A percentile compares a stretch with the other conserved stretches of the same genome.
These are phyloP conservation scores for Wilcoxina mikolae DNA, from an alignment of 495 filamentous ascomycete genomes.

Conservation along the genomic window DNA sequence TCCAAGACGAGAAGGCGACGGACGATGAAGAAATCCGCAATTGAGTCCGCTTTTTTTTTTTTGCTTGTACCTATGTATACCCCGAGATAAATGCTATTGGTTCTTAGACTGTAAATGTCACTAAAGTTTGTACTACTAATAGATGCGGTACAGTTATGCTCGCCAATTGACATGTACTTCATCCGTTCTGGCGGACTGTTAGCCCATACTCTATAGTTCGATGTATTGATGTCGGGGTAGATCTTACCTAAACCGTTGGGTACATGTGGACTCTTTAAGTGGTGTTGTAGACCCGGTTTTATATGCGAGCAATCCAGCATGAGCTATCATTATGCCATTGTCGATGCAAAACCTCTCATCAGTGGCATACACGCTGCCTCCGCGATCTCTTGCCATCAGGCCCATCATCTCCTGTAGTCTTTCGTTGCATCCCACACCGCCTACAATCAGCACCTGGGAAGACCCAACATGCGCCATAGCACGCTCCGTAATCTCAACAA, in stretches of 20 bases:
- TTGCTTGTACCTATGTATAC: too few species aligned
- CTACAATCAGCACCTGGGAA: constrained; percentile 81
- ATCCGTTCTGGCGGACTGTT: constrained; percentile 46
- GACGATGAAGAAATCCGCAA: not conserved
- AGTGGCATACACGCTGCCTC: constrained; percentile 82
- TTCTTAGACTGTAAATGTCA: too few species aligned
- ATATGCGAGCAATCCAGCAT: constrained; percentile 79
- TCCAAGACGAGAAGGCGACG: not conserved
- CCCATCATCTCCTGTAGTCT: constrained; percentile 97
- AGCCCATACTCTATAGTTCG: not conserved
- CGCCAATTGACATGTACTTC: constrained; percentile 88
- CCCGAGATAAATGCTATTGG: too few species aligned
- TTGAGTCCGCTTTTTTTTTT: too few species aligned
- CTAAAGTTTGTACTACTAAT: too few species aligned
- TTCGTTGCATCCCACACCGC: constrained; percentile 97
- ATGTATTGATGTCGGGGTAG: not conserved
- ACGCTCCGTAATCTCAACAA: constrained; percentile 95
- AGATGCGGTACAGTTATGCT: constrained; percentile 36
- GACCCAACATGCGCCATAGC: constrained; percentile 96
- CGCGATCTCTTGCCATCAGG: constrained; percentile 77
- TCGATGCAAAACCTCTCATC: constrained; percentile 90
- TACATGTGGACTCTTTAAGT: constrained; percentile 72
- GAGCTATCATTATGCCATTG: constrained; percentile 99
- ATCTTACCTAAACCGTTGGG: constrained; percentile 58
- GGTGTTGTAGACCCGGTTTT: constrained; percentile 59